A percentile compares a stretch with the other conserved stretches of the same genome.
Evolutionary conservation across 345 rosid species (phyloP).

Genomic region (Anacardium occidentale): DNA sequence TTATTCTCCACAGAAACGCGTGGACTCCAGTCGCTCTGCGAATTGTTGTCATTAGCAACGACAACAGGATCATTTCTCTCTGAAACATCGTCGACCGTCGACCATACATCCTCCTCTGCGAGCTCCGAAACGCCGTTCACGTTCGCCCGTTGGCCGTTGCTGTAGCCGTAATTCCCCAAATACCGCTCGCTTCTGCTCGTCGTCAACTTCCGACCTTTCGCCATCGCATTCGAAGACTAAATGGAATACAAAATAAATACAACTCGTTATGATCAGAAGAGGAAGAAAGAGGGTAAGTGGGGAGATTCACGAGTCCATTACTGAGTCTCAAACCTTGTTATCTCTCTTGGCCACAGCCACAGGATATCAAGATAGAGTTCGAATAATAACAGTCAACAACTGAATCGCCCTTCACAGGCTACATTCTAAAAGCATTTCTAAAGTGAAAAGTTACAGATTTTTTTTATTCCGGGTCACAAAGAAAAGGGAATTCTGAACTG

Average conservation of each 20-base stretch:
- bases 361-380: too few relatives aligned
- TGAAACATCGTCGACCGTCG: slow-evolving; percentile 46
- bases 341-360: too few relatives aligned
- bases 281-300: neutral
- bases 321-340: neutral
- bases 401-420: too few relatives aligned
- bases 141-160: slow-evolving; percentile 20
- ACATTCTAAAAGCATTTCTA: too few relatives aligned
- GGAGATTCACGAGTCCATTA: slow-evolving; percentile 26
- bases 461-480: too few relatives aligned
- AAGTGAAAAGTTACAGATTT: too few relatives aligned
- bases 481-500: too few relatives aligned
- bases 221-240: slow-evolving; percentile 33
- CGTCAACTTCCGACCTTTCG: slow-evolving; percentile 70
- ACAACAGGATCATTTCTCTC: slow-evolving; percentile 20
- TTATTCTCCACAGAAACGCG: slow-evolving; percentile 26
- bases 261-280: neutral
- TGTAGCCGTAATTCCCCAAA: slow-evolving; percentile 41
- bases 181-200: slow-evolving; percentile 74
- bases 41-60: neutral
- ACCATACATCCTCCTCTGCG: slow-evolving; percentile 85
- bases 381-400: too few relatives aligned
- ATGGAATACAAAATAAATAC: too few relatives aligned
- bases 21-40: slow-evolving; percentile 44
- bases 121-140: slow-evolving; percentile 45